A percentile compares a stretch with the other conserved stretches of the same genome.
Conservation (phyloP, 2,329 filamentous ascomycete species). For the Xylaria sp. region DNA sequence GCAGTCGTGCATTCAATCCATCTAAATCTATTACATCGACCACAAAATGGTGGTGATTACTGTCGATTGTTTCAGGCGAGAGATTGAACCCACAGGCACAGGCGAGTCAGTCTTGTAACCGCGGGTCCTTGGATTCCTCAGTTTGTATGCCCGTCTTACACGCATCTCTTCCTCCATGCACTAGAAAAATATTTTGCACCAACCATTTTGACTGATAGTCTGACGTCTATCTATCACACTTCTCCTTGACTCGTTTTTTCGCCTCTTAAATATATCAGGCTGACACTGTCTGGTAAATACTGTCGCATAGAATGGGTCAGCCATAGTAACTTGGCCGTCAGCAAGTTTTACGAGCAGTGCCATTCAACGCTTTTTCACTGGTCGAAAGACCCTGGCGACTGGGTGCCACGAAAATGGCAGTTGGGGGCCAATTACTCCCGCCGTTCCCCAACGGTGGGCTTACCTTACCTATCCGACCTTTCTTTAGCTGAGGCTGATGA, state of each 20-base stretch:
- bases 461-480: slow-evolving; percentile 17
- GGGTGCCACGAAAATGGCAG: slow-evolving; percentile 27
- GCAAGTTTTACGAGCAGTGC: slow-evolving; percentile 12
- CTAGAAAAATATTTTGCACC: slow-evolving; percentile 9
- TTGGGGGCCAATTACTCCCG: slow-evolving; percentile 29
- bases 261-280: slow-evolving; percentile 8
- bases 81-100: slow-evolving; percentile 20
- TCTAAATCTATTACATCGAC: slow-evolving; percentile 7
- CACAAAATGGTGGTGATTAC: slow-evolving; percentile 12
- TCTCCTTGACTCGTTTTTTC: slow-evolving; percentile 7
- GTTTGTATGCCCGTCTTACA: slow-evolving; percentile 33
- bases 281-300: slow-evolving; percentile 18
- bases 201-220: slow-evolving; percentile 16
- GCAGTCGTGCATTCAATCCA: slow-evolving; percentile 27
- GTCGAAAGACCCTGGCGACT: slow-evolving; percentile 20
- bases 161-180: slow-evolving; percentile 17
- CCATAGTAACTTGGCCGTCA: slow-evolving; percentile 31
- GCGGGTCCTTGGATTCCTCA: slow-evolving; percentile 15
- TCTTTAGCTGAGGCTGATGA: slow-evolving; percentile 32
- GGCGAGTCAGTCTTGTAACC: slow-evolving; percentile 22
- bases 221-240: slow-evolving; percentile 16
- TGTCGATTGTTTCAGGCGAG: slow-evolving; percentile 31
- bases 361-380: slow-evolving; percentile 23
- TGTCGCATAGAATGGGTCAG: slow-evolving; percentile 28
- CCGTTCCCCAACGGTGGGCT: slow-evolving; percentile 23